These are phyloP conservation scores for Hordeum marinum DNA, from an alignment of 176 grass and related monocot species.

Conservation along the genomic window DNA sequence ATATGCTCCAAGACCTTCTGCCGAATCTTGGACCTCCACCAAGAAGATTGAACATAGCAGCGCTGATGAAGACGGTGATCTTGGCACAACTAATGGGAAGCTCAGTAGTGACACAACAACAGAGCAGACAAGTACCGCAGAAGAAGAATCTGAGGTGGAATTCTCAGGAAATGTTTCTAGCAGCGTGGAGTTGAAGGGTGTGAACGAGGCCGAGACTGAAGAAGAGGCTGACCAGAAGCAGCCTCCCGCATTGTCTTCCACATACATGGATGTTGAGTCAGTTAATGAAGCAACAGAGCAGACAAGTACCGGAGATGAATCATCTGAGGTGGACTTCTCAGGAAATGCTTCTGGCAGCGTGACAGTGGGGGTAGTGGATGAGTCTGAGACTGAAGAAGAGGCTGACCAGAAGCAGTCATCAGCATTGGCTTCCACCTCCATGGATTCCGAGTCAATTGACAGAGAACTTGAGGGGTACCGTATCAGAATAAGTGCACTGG, in stretches of 20 bases:
- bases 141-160: slow-evolving; percentile 7
- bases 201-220: not conserved
- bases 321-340: not conserved
- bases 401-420: not conserved
- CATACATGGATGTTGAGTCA: slow-evolving; percentile 21
- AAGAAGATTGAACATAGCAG: slow-evolving; percentile 44
- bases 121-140: not conserved
- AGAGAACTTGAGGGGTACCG: slow-evolving; percentile 35
- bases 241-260: not conserved
- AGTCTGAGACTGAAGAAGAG: slow-evolving; percentile 11
- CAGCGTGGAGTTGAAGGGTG: not conserved
- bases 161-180: not conserved
- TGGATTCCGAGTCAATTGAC: slow-evolving; percentile 30
- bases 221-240: slow-evolving; percentile 5
- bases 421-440: not conserved
- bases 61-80: not conserved
- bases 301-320: not conserved
- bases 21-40: slow-evolving; percentile 14
- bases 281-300: slow-evolving; percentile 18
- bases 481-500: slow-evolving; percentile 35
- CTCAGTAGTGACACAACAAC: not conserved
- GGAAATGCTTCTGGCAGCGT: not conserved
- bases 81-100: not conserved
- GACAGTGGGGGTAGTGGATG: not conserved
- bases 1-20: slow-evolving; percentile 39